phyloP scores from a whole-genome alignment of 75 land plant genomes.

The Isoetes taiwanensis region DNA sequence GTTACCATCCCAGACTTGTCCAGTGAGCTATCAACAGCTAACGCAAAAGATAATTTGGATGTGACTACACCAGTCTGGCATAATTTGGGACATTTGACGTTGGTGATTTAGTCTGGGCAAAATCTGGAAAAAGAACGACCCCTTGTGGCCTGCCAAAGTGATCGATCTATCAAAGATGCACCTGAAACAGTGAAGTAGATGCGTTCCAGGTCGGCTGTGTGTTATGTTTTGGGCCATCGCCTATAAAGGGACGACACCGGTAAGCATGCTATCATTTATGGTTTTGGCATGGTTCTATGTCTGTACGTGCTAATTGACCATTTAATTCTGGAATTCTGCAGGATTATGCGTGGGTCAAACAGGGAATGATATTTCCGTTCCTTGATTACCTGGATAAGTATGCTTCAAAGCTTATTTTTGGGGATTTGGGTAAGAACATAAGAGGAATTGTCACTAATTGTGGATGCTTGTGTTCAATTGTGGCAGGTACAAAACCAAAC shows the following conservation, averaged over 20 bases:
- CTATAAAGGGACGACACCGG: slow-evolving; percentile 36
- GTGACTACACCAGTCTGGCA: slow-evolving; percentile 8
- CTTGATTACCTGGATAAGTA: slow-evolving; percentile 63
- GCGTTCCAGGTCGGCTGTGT: slow-evolving; percentile 60
- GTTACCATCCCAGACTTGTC: too few species aligned
- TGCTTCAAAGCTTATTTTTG: too few species aligned
- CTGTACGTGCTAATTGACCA: too few species aligned
- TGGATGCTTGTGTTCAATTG: too few species aligned
- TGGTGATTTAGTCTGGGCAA: slow-evolving; percentile 94
- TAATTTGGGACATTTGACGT: slow-evolving; percentile 39
- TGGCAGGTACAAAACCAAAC: slow-evolving; percentile 60
- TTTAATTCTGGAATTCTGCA: too few species aligned
- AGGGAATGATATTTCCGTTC: slow-evolving; percentile 81
- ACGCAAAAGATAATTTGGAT: slow-evolving; percentile 4
- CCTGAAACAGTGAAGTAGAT: slow-evolving; percentile 50
- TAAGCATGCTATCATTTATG: too few species aligned
- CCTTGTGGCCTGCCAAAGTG: slow-evolving; percentile 90
- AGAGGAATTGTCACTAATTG: too few species aligned
- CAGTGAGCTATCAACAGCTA: too few species aligned
- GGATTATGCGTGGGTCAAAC: slow-evolving; percentile 92
- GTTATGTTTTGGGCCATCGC: slow-evolving; percentile 89
- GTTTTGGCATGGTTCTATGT: too few species aligned
- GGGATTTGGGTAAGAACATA: too few species aligned
- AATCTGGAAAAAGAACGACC: slow-evolving; percentile 51
- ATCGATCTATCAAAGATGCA: slow-evolving; percentile 62